phyloP scores from a whole-genome alignment of 371 early-diverging fungal genomes.

The Actinomortierella ambigua region DNA sequence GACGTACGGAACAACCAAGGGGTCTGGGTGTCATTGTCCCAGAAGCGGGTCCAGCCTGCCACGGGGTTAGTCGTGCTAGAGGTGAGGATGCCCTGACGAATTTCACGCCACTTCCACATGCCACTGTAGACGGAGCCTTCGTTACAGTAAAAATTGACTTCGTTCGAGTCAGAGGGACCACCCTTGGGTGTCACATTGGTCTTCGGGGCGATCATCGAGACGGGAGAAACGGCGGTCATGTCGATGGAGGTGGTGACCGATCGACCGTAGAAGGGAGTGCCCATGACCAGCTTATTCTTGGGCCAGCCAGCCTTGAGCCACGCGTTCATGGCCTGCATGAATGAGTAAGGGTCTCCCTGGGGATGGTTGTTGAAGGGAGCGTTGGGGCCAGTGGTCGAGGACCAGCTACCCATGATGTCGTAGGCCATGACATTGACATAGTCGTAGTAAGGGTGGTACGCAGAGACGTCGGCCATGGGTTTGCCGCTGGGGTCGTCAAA shows the following conservation, averaged over 20 bases:
- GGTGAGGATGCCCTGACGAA: slow-evolving; percentile 5
- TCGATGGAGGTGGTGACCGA: slow-evolving; percentile 35
- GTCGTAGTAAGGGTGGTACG: slow-evolving; percentile 6
- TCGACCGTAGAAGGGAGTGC: slow-evolving; percentile 60
- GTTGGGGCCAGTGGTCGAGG: slow-evolving; percentile 42
- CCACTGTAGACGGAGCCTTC: slow-evolving; percentile 10
- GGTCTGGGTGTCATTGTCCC: slow-evolving; percentile 42
- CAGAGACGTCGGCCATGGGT: slow-evolving; percentile 1
- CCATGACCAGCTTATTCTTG: slow-evolving; percentile 53
- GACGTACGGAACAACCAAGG: slow-evolving; percentile 47
- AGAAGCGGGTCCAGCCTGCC: slow-evolving; percentile 39
- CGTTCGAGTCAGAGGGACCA: slow-evolving; percentile 47
- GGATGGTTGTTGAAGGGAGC: slow-evolving; percentile 19
- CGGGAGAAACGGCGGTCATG: slow-evolving; percentile 11
- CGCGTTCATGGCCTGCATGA: slow-evolving; percentile 23
- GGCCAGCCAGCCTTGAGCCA: slow-evolving; percentile 60
- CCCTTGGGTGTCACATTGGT: slow-evolving; percentile 51
- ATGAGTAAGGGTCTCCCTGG: slow-evolving; percentile 5
- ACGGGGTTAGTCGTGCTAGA: slow-evolving; percentile 38
- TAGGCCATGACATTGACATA: slow-evolving; percentile 14
- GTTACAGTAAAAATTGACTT: slow-evolving; percentile 17
- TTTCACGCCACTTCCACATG: slow-evolving; percentile 1
- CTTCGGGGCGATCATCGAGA: slow-evolving; percentile 38
- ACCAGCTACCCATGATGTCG: not conserved
- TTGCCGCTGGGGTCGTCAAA: not conserved